phyloP scores from a whole-genome alignment of 169 alveolate species.

The Eimeria maxima region DNA sequence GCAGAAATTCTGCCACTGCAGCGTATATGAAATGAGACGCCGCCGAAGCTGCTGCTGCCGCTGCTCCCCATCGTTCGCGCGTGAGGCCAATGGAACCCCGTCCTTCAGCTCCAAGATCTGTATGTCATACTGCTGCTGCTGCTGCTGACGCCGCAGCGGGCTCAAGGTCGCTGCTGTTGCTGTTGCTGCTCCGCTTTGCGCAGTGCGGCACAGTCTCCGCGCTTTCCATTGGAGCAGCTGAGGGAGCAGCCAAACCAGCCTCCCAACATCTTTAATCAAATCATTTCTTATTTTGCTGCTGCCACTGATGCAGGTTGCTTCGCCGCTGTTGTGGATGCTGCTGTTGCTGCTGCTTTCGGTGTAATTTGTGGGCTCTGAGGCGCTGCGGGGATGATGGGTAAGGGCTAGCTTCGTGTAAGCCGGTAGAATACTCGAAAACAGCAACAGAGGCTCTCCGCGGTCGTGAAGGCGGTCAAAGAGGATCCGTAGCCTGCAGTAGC shows the following conservation, averaged over 20 bases:
- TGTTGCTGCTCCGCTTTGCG: constrained; percentile 4
- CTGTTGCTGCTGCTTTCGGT: constrained; percentile 10
- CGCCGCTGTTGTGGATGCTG: constrained; percentile 16
- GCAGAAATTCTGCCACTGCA: constrained; percentile 76
- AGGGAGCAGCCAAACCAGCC: constrained; percentile 76
- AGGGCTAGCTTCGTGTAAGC: constrained; percentile 59
- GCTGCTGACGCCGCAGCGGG: constrained; percentile 55
- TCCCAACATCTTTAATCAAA: constrained; percentile 62
- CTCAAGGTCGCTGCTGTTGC: not conserved
- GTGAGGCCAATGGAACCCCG: constrained; percentile 30
- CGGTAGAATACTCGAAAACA: constrained; percentile 41
- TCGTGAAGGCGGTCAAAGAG: constrained; percentile 64
- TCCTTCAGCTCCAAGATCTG: constrained; percentile 61
- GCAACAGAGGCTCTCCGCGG: constrained; percentile 79
- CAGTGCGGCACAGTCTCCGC: not conserved
- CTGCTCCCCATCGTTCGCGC: constrained; percentile 72
- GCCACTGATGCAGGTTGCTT: not conserved
- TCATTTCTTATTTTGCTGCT: constrained; percentile 62
- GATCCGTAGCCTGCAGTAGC: constrained; percentile 62
- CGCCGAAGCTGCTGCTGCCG: constrained; percentile 74
- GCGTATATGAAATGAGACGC: constrained; percentile 47
- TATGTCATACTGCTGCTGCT: constrained; percentile 58
- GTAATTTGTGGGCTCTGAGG: constrained; percentile 20
- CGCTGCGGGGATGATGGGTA: constrained; percentile 66
- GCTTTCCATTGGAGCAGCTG: constrained; percentile 79